Evolutionary conservation across 1,284 basidiomycete species (phyloP), one percentile per base, ranked within the genome.

Genomic region (Spongiforma sp.): DNA sequence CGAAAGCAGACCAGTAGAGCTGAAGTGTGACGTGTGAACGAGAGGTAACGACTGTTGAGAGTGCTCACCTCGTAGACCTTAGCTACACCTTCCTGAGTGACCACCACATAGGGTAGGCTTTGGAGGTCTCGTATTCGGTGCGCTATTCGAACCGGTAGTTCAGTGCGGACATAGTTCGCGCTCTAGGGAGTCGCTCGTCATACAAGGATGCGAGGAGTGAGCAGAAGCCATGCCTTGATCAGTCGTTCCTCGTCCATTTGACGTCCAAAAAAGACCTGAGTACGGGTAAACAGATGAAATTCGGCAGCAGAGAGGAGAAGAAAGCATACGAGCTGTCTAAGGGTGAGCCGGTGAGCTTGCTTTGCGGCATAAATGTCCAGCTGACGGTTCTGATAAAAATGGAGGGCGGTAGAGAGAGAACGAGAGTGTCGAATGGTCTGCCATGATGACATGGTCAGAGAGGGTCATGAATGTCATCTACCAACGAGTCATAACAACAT

Each of bases 81-180:
- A 30, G 90, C 89, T 9, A 97, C 87, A 1, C 90, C 88, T 72
- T 94, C 92, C 68, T 96, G 93, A 6, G 92, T 94, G 60, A 96
- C 94, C 12, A 95, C 94, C 32, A 94, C 88, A 73, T 93, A 96
- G 1, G 95, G 95, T 46, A 97, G 80, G 3, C 89, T 81, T 79
- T 97, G 95, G 69, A 97, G 82, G 72, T 97, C 95, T 63, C 93
- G 86, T 65, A 97, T 81, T 52, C 95, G 86, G 76, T 96, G 95
- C 5, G 94, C 92, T 74, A 97, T 92, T 55, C 95, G 87, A 19
- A 95, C 89, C 17, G 95, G 93, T 11, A 97, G 80, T 74, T 97
- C 95, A 17, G 91, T 91, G 56, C 94, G 88, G 37, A 97, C 93
- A 78, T 95, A 95, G 77, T 96, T 95, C 67, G 93, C 94, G 66